Base-by-base conservation (phyloP, 192 early-diverging fungal genomes). In the Ambispora gerdemannii region DNA sequence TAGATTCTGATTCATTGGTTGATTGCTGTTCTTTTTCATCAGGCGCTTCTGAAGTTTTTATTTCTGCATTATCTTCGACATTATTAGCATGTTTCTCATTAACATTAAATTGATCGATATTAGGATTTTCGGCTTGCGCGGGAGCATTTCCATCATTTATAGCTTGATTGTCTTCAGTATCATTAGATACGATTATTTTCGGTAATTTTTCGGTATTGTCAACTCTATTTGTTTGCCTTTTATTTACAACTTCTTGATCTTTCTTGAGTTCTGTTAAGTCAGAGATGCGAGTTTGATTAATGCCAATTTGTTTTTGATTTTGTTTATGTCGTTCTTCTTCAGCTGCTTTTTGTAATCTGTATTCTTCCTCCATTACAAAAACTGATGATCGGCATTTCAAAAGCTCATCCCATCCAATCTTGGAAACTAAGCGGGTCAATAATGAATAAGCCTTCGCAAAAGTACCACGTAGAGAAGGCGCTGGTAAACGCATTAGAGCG, bases 311-410 rank as follows among this genome's bases (percentile, higher is more conserved):
- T 53, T 65, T 68, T 69, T 63, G 61, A 31, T 53, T 77, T 32
- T 77, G 74, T 62, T 83, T 84, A n/a, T 73, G 73, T 53, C 76
- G 74, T 60, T 90, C 88, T 72, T 95, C 94, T 20, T 84, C 87
- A 36, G 87, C 79, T 22, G 91, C 90, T 71, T 86, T 87, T 67
- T 84, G 85, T 72, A 83, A 83, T 72, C 78, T 78, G 74, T 99
- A 99, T 76, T 99, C 97, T 68, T 98, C 97, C 55, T 99, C 97
- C 97, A 99, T 99, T 4, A 99, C 96, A 83, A 99, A 99, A 8
- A 94, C 96, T 50, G 78, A 74, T 19, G 93, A 95, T 69, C 96
- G 85, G 52, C 88, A 88, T 58, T 83, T 80, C 52, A 99, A 84
- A 51, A 99, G 79, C 73, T 96, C 94, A 65, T 99, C 96, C 97